These are phyloP conservation scores for Neurospora sp. DNA, from an alignment of 2,329 filamentous ascomycete genomes.

Conservation along the genomic window DNA sequence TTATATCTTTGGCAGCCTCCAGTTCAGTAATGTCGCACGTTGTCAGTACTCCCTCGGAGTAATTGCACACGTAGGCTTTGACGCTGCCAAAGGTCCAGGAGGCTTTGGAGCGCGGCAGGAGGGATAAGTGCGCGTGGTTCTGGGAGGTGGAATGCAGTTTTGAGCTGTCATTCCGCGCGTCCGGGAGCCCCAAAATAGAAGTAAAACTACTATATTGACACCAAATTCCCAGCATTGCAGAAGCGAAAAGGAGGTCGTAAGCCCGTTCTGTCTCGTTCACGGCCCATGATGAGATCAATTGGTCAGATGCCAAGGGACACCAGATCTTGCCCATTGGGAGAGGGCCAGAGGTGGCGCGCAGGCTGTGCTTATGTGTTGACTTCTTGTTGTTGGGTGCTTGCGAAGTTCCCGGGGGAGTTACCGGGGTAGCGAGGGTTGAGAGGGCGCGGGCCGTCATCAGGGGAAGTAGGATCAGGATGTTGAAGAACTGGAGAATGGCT, in stretches of 20 bases:
- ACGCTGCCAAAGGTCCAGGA: background rate
- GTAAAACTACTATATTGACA: background rate
- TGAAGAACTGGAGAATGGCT: background rate
- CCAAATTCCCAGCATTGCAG: background rate
- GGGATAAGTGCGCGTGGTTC: background rate
- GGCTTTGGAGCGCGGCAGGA: background rate
- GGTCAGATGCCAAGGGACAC: background rate
- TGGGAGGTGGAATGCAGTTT: background rate
- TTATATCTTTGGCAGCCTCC: background rate
- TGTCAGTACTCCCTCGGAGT: background rate
- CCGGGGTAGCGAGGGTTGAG: background rate
- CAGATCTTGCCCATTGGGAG: background rate
- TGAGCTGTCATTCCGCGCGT: background rate
- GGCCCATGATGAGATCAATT: background rate
- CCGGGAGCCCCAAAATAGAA: background rate
- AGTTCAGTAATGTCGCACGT: background rate
- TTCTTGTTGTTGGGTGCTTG: background rate
- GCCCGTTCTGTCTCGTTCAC: background rate
- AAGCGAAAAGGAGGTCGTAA: background rate
- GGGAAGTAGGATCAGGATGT: background rate
- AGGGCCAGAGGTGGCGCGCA: background rate
- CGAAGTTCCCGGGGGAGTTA: background rate
- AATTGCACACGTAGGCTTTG: background rate
- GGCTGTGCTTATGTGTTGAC: background rate
- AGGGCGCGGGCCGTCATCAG: background rate